Evolutionary conservation across 257 asterid genomes (phyloP).

Genomic region (Solanum chilense): DNA sequence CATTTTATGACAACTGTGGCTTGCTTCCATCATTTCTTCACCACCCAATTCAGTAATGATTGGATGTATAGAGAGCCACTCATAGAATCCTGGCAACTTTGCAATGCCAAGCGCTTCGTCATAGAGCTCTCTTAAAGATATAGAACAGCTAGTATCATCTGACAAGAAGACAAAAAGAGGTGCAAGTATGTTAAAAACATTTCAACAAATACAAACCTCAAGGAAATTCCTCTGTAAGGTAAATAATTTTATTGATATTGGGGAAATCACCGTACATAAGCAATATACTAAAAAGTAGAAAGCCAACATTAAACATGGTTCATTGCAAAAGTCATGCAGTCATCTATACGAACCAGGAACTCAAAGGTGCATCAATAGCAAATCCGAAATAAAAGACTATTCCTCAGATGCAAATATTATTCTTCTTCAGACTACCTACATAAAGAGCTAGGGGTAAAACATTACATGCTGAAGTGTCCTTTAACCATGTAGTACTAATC

Average conservation of each 20-base stretch:
- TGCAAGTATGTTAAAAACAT: background rate
- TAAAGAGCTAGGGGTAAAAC: background rate
- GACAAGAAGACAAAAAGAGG: conserved; percentile 13
- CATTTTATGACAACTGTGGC: conserved; percentile 72
- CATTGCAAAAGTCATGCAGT: background rate
- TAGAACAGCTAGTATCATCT: conserved; percentile 38
- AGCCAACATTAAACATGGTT: background rate
- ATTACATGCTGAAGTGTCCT: background rate
- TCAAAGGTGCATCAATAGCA: background rate
- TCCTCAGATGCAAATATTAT: background rate
- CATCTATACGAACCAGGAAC: background rate
- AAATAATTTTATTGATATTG: background rate
- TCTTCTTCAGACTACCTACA: background rate
- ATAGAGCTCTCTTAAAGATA: conserved; percentile 44
- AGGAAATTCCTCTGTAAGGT: background rate
- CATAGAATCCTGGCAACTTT: conserved; percentile 77
- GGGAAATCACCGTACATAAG: background rate
- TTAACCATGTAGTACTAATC: background rate
- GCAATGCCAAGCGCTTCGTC: conserved; percentile 76
- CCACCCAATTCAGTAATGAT: conserved; percentile 48
- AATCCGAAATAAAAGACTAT: background rate
- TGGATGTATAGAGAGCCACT: conserved; percentile 95
- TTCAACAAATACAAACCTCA: background rate
- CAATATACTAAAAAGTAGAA: background rate
- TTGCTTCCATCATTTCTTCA: conserved; percentile 42